phyloP scores from a whole-genome alignment of 371 early-diverging fungal genomes.

The Sporodiniella umbellata region DNA sequence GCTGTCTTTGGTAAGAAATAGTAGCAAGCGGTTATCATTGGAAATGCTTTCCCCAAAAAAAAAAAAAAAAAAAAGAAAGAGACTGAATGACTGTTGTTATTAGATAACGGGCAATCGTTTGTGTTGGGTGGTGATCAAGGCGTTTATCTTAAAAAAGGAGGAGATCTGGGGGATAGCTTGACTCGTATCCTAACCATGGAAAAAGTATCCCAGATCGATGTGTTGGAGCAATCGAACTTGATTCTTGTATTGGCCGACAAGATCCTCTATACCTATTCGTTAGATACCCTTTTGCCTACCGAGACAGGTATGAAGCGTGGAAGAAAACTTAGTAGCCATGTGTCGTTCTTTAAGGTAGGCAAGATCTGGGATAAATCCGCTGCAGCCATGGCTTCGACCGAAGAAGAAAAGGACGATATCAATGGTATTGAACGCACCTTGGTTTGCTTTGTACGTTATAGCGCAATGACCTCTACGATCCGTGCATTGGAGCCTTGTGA shows the following conservation, averaged over 20 bases:
- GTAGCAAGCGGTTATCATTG: too few species aligned
- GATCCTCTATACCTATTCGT: conserved; percentile 70
- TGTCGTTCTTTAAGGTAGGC: conserved; percentile 90
- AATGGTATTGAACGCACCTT: conserved; percentile 58
- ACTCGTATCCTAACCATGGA: conserved; percentile 70
- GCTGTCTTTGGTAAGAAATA: conserved; percentile 32
- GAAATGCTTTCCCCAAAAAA: too few species aligned
- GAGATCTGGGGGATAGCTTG: conserved; percentile 25
- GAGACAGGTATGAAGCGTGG: conserved; percentile 50
- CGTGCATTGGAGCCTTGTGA: conserved; percentile 76
- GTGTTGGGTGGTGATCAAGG: conserved; percentile 47
- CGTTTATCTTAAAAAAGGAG: conserved; percentile 36
- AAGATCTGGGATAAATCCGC: conserved; percentile 53
- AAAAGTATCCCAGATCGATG: conserved; percentile 83
- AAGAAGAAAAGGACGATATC: conserved; percentile 2
- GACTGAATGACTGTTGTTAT: too few species aligned
- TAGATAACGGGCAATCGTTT: conserved; percentile 27
- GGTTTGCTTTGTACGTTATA: conserved; percentile 72
- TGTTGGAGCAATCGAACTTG: conserved; percentile 69
- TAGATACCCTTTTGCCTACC: conserved; percentile 60
- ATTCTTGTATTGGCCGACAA: conserved; percentile 83
- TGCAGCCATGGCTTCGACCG: conserved; percentile 43
- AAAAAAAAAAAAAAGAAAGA: too few species aligned
- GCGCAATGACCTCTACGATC: conserved; percentile 67
- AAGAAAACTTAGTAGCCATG: conserved; percentile 71